Percentiles rank a stretch among this genome's conserved stretches.
Conservation (phyloP, 2,329 filamentous ascomycete genomes). For the Cladosporium phlei region DNA sequence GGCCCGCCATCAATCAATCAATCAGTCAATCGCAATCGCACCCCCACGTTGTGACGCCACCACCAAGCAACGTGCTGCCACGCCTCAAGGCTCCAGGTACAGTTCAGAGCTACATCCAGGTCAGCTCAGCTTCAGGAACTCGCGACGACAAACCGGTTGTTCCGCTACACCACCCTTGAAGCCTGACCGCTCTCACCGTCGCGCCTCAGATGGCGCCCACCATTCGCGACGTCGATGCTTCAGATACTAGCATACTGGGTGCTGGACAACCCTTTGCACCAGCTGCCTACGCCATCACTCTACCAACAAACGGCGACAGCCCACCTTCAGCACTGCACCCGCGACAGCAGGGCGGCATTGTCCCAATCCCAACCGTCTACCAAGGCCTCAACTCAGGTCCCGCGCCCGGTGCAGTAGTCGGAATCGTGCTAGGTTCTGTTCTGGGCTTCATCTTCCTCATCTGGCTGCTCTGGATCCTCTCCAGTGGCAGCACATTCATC, state of each 20-base stretch:
- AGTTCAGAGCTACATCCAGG: background rate
- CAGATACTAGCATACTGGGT: slow-evolving; percentile 27
- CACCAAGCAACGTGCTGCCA: slow-evolving; percentile 7
- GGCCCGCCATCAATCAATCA: too few species aligned
- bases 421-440: slow-evolving; percentile 55
- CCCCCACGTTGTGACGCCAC: background rate
- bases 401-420: slow-evolving; percentile 53
- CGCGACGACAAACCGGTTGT: too few species aligned
- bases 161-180: too few species aligned
- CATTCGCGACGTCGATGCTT: slow-evolving; percentile 6
- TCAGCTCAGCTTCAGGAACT: background rate
- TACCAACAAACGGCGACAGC: background rate
- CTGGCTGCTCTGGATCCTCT: slow-evolving; percentile 46
- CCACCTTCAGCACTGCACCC: slow-evolving; percentile 12
- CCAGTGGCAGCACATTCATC: slow-evolving; percentile 28
- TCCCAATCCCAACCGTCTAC: slow-evolving; percentile 60
- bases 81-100: too few species aligned
- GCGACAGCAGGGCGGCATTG: slow-evolving; percentile 20
- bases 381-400: slow-evolving; percentile 50
- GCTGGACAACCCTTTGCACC: slow-evolving; percentile 21
- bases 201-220: slow-evolving; percentile 5
- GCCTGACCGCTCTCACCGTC: too few species aligned
- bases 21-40: too few species aligned
- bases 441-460: slow-evolving; percentile 50
- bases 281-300: slow-evolving; percentile 13